Conservation (phyloP, 768 basidiomycete genomes). For the Boletus coccyginus region DNA sequence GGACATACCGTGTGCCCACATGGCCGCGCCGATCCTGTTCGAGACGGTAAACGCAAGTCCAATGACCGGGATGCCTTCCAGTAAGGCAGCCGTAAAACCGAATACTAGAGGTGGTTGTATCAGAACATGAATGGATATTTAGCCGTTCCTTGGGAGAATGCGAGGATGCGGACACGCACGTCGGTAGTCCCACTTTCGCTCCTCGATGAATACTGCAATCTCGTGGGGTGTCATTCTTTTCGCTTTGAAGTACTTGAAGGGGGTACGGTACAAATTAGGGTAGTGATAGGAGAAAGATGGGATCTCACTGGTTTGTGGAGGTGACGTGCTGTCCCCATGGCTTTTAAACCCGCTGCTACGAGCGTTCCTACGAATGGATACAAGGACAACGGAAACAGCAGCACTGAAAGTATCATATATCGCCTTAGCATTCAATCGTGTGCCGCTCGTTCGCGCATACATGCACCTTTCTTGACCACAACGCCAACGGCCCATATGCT, state of each 20-base stretch:
- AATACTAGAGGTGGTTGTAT: conserved; percentile 50
- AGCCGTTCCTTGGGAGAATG: background rate
- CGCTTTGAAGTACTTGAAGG: conserved; percentile 68
- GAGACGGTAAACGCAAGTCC: conserved; percentile 83
- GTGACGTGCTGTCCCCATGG: conserved; percentile 61
- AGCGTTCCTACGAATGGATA: conserved; percentile 69
- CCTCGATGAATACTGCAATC: conserved; percentile 76
- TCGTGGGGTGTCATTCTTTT: conserved; percentile 80
- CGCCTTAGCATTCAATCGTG: background rate
- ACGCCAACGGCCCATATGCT: conserved; percentile 14
- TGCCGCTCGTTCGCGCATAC: background rate
- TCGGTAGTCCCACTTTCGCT: conserved; percentile 87
- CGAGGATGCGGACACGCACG: conserved; percentile 38
- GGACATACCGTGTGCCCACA: conserved; percentile 84
- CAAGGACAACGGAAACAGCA: conserved; percentile 61
- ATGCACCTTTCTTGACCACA: conserved; percentile 24
- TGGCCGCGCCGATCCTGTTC: conserved; percentile 87
- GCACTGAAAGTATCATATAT: conserved; percentile 33
- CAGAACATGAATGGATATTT: background rate
- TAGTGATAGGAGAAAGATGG: background rate
- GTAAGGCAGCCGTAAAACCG: conserved; percentile 78
- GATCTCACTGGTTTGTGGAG: conserved; percentile 63
- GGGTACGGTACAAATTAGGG: background rate
- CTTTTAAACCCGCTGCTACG: conserved; percentile 61
- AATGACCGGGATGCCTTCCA: conserved; percentile 79